Percentiles rank a stretch among this genome's conserved stretches.
phyloP scores from a whole-genome alignment of 495 filamentous ascomycete species.

The Penicillium atrosanguineum region DNA sequence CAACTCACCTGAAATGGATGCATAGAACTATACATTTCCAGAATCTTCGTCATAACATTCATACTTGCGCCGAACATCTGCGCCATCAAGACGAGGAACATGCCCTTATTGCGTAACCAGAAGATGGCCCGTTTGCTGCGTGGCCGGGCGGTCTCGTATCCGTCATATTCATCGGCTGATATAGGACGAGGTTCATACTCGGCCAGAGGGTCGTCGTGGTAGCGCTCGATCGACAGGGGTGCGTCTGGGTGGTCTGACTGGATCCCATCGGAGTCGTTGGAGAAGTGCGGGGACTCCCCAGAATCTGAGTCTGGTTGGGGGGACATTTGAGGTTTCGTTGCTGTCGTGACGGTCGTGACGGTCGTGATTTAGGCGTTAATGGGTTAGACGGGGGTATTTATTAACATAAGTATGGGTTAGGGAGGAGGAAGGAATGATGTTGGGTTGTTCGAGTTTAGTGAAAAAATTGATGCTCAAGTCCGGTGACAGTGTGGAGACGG shows the following conservation, averaged over 20 bases:
- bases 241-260: conserved; percentile 23
- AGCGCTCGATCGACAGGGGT: conserved; percentile 15
- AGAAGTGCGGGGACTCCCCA: too few species aligned
- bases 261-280: conserved; percentile 5
- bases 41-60: conserved; percentile 77
- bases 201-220: conserved; percentile 16
- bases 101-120: conserved; percentile 65
- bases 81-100: conserved; percentile 68
- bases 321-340: background rate
- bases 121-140: conserved; percentile 31
- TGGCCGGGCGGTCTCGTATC: conserved; percentile 4
- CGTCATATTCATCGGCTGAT: conserved; percentile 10
- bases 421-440: background rate
- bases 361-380: too few species aligned
- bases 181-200: conserved; percentile 24
- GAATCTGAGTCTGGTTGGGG: background rate
- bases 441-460: background rate
- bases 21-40: conserved; percentile 72
- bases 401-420: background rate
- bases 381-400: too few species aligned
- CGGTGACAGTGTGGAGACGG: background rate
- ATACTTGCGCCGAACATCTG: conserved; percentile 87
- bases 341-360: background rate
- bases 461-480: background rate
- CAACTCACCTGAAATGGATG: conserved; percentile 73